Percentiles rank a stretch among this genome's conserved stretches.
Conservation (phyloP, 2,329 filamentous ascomycete species). For the Epichloe gansuensis region DNA sequence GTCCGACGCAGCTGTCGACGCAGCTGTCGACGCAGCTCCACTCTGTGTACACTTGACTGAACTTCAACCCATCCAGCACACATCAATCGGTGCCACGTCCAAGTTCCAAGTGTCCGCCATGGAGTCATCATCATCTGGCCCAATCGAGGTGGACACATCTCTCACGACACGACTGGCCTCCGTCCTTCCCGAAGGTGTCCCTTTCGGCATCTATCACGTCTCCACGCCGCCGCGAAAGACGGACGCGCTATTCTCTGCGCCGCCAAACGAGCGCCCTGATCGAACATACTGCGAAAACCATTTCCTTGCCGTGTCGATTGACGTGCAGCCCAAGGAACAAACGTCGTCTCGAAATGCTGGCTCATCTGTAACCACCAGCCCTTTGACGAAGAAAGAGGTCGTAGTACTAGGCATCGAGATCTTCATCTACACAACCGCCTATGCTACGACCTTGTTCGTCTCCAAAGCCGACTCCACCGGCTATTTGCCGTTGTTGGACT, state of each 20-base stretch:
- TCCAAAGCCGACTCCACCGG: constrained; percentile 97
- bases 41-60: no score
- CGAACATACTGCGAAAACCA: constrained; percentile 81
- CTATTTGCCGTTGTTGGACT: constrained; percentile 56
- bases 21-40: no score
- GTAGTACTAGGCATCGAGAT: constrained; percentile 78
- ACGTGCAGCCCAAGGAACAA: constrained; percentile 10
- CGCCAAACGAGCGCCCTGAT: constrained; percentile 58
- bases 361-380: neutral
- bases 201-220: constrained; percentile 69
- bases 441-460: constrained; percentile 79
- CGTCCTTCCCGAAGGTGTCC: constrained; percentile 40
- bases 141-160: neutral
- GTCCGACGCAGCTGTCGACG: no score
- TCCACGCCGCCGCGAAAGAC: constrained; percentile 71
- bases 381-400: constrained; percentile 32
- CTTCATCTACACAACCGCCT: constrained; percentile 70
- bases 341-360: constrained; percentile 2
- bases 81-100: neutral
- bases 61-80: neutral
- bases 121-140: neutral
- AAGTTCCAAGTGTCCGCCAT: neutral
- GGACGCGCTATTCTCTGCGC: constrained; percentile 66
- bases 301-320: constrained; percentile 46
- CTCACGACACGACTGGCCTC: constrained; percentile 25